Evolutionary conservation across 2,329 filamentous ascomycete genomes (phyloP).

Genomic region (Aspergillus terreus): DNA sequence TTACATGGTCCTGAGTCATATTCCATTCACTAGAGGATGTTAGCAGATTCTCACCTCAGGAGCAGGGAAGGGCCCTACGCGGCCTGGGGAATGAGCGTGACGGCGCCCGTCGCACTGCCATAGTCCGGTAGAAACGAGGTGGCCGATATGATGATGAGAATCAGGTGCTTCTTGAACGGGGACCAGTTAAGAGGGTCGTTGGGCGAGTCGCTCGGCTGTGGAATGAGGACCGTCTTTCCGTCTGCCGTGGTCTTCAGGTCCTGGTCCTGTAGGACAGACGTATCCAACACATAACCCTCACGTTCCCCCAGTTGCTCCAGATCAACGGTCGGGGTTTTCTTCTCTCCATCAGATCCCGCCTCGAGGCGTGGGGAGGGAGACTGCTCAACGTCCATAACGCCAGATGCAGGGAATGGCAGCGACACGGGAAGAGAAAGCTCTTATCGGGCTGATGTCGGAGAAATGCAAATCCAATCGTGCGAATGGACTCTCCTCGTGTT

Average conservation of each 20-base stretch:
- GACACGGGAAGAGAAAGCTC: background rate
- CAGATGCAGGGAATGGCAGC: background rate
- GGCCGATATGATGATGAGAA: conserved; percentile 37
- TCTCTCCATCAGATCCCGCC: background rate
- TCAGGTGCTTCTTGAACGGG: conserved; percentile 28
- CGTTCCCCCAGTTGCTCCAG: conserved; percentile 12
- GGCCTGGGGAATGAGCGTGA: conserved; percentile 39
- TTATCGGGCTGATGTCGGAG: background rate
- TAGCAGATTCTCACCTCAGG: background rate
- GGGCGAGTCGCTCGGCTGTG: conserved; percentile 36
- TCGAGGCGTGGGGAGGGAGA: background rate
- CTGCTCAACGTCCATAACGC: background rate
- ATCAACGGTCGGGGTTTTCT: background rate
- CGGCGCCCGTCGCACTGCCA: conserved; percentile 39
- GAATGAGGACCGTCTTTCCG: conserved; percentile 34
- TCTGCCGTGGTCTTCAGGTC: conserved; percentile 30
- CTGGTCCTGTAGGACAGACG: background rate
- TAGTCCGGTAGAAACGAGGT: conserved; percentile 41
- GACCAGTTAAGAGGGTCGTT: conserved; percentile 40
- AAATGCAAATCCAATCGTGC: background rate
- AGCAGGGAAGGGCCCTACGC: conserved; percentile 9
- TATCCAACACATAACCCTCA: conserved; percentile 9
- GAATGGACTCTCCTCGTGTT: background rate
- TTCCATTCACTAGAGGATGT: conserved; percentile 26
- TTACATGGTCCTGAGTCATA: conserved; percentile 36